phyloP scores from a whole-genome alignment of 768 basidiomycete genomes.

The Lactifluus echinatus region DNA sequence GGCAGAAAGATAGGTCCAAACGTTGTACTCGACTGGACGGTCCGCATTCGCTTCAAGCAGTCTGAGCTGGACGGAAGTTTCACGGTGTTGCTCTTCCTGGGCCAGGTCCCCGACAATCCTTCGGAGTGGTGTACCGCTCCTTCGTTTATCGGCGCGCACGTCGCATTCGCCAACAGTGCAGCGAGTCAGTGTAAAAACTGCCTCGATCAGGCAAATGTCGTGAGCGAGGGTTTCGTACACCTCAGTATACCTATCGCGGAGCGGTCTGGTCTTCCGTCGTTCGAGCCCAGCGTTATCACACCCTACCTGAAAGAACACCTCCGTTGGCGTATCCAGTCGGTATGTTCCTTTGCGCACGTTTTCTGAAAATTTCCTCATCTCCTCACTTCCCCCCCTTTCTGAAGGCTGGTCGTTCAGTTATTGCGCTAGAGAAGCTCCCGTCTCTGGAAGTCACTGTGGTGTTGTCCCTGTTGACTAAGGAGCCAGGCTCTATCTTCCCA shows the following conservation, averaged over 20 bases:
- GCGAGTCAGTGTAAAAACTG: constrained; percentile 35
- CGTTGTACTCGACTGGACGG: constrained; percentile 33
- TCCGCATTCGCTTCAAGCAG: constrained; percentile 35
- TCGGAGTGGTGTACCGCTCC: constrained; percentile 30
- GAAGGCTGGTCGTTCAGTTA: constrained; percentile 1
- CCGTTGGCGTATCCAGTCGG: constrained; percentile 37
- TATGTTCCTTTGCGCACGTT: constrained; percentile 19
- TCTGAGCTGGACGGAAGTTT: constrained; percentile 37
- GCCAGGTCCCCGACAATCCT: constrained; percentile 31
- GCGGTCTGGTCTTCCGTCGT: constrained; percentile 25
- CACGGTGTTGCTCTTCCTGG: constrained; percentile 40
- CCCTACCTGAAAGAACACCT: constrained; percentile 35
- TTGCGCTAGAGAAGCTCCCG: background rate
- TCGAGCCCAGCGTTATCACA: constrained; percentile 32
- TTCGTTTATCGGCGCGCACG: constrained; percentile 37
- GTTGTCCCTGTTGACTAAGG: background rate
- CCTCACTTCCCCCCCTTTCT: background rate
- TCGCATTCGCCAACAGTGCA: constrained; percentile 34
- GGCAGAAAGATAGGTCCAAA: background rate
- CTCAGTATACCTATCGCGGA: constrained; percentile 30
- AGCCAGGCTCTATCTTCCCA: constrained; percentile 4
- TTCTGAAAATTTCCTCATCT: background rate
- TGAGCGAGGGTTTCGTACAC: constrained; percentile 39
- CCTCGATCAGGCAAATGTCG: constrained; percentile 22
- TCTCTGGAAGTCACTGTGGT: constrained; percentile 15